Evolutionary conservation across 2,329 filamentous ascomycete species (phyloP), one percentile per base, ranked within the genome.

Genomic region (Fusarium protoensiforme): DNA sequence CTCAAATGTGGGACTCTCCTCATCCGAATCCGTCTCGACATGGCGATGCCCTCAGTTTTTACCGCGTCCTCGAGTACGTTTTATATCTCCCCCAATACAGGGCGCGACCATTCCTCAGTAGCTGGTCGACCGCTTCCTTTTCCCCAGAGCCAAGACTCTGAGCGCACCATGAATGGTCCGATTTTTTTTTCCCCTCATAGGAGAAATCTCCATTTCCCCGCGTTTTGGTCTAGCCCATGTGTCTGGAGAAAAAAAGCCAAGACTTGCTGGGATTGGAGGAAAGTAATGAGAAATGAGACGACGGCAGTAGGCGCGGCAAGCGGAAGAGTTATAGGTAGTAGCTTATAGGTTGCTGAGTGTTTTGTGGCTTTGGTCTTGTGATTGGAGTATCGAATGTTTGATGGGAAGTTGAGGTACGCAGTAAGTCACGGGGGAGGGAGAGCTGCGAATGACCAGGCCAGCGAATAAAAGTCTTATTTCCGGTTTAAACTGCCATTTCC

Each of bases 121-220:
- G 9, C 4, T 18, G 8, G 24, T n/a, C 43, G 24, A 48, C 46
- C 46, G 27, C 41, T 10, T 54, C 27, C 39, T 6, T 38, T 61
- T 29, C 71, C 67, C 64, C 71, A 72, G 68, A 71, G 72, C 63
- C 61, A 73, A 68, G 63, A 64, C 64, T 61, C 29, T 31, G 59
- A 59, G 36, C 61, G 61, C 66, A 76, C 69, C 74, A 75, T 67
- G 60, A 74, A 77, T 77, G 73, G 73, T 61, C 71, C 73, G 65
- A 61, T 72, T 71, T 61, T 54, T 60, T 33, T 61, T 69, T 66
- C 74, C 70, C 68, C 68, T 74, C 75, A 71, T 48, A 41, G 20
- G 38, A 22, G 14, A 29, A 74, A 64, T 68, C 69, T 65, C 75
- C 75, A 73, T 77, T 77, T 77, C 75, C 75, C 75, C 75, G 75